A percentile compares a stretch with the other conserved stretches of the same genome.
Conservation (phyloP, 2,329 filamentous ascomycete genomes). For the Alternaria brassicae region DNA sequence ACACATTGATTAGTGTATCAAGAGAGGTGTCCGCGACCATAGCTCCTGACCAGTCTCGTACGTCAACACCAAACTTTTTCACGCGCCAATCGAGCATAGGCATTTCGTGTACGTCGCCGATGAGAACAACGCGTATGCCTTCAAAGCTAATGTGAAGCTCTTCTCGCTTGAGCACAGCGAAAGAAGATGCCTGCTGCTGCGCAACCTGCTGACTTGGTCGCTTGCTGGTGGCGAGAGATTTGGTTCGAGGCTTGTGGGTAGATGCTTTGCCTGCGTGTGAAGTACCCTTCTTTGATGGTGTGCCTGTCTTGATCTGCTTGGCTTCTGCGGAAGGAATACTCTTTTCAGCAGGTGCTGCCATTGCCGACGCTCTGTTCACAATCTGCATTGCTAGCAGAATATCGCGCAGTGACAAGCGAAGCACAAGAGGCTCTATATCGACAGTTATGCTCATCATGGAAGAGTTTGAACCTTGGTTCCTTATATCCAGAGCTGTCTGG, state of each 20-base stretch:
- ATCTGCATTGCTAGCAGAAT: conserved; percentile 95
- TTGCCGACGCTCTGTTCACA: conserved; percentile 84
- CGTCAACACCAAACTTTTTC: conserved; percentile 83
- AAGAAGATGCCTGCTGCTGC: conserved; percentile 62
- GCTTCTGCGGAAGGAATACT: conserved; percentile 60
- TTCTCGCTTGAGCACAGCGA: conserved; percentile 70
- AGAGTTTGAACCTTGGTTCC: conserved; percentile 64
- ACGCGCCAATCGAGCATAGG: conserved; percentile 93
- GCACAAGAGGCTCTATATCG: conserved; percentile 87
- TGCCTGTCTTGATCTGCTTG: conserved; percentile 62
- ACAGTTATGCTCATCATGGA: conserved; percentile 80
- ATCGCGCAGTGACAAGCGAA: conserved; percentile 89
- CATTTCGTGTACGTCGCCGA: conserved; percentile 94
- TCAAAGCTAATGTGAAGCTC: conserved; percentile 86
- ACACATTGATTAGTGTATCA: conserved; percentile 93
- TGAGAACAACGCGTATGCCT: conserved; percentile 88
- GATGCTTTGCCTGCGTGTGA: conserved; percentile 56
- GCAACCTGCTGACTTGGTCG: conserved; percentile 61
- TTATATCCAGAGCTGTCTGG: conserved; percentile 83
- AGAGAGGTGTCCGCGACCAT: conserved; percentile 89
- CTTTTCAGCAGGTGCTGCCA: conserved; percentile 67
- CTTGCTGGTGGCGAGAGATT: conserved; percentile 55
- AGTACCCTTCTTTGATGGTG: conserved; percentile 56
- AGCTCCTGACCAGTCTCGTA: conserved; percentile 88
- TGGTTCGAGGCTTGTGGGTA: conserved; percentile 56